phyloP scores from a whole-genome alignment of 2,329 filamentous ascomycete species.

The Volutella citrinella region DNA sequence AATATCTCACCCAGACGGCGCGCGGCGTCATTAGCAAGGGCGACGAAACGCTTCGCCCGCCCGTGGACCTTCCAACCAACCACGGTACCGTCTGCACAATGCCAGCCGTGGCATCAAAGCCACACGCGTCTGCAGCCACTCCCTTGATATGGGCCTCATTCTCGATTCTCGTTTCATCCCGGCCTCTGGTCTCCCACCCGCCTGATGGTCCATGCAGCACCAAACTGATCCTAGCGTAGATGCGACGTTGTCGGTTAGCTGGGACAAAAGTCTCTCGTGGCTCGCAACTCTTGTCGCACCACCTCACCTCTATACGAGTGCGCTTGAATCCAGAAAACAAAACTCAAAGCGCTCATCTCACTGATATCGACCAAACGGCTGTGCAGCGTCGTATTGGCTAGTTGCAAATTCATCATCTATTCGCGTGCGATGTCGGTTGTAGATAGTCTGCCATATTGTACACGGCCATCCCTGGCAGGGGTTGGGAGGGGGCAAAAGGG shows the following conservation, averaged over 20 bases:
- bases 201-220: too few species aligned
- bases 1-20: slow-evolving; percentile 13
- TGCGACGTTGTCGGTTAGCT: slow-evolving; percentile 15
- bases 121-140: too few species aligned
- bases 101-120: too few species aligned
- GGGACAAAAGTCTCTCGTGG: slow-evolving; percentile 17
- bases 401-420: slow-evolving; percentile 25
- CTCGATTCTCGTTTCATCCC: too few species aligned
- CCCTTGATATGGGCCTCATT: too few species aligned
- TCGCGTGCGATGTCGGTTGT: too few species aligned
- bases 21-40: slow-evolving; percentile 23
- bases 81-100: too few species aligned
- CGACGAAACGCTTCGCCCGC: slow-evolving; percentile 18
- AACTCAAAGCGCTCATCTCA: slow-evolving; percentile 22
- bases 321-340: slow-evolving; percentile 27
- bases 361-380: slow-evolving; percentile 14
- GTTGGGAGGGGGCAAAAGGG: slow-evolving; percentile 14
- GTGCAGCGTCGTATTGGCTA: slow-evolving; percentile 15
- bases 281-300: slow-evolving; percentile 26
- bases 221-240: slow-evolving; percentile 12
- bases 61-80: too few species aligned
- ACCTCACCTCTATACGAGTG: slow-evolving; percentile 28
- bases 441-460: slow-evolving; percentile 31
- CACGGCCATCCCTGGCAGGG: slow-evolving; percentile 23
- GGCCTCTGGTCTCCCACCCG: too few species aligned